Evolutionary conservation across 805 yeast species (phyloP), one percentile per base, ranked within the genome.

Genomic region (Saturnispora besseyi): DNA sequence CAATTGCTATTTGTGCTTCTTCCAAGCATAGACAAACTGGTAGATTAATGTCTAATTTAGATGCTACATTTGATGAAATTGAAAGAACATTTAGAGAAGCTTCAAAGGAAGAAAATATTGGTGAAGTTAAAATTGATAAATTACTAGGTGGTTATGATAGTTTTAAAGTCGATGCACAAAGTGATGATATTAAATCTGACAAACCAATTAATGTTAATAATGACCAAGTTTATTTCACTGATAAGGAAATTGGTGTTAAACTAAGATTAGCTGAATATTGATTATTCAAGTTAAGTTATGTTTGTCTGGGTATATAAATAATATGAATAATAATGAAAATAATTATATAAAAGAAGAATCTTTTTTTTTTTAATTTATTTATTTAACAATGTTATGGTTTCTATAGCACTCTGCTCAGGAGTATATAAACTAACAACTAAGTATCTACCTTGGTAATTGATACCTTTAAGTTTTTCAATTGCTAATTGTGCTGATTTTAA

Each of bases 1-100:
- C 87, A 21, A 78, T 89, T 28, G 78, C 89, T 1, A 76, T 89
- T 9, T 87, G 95, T 46, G 84, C 86, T 4, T 81, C 93, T 28
- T 87, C 96, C 12, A 89, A 87, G 66, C 90, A 84, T 66, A 75
- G 96, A 50, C 97, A 89, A 68, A 87, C 96, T 0, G 74, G 76
- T 55, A 74, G 97, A 59, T 86, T 86, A 57, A 71, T 78, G 59
- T 84, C 76, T 59, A 87, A 87, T 26, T 76, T 82, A 65, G 76
- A 75, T 57, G 77, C 79, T 53, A 85, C 77, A 55, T 73, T 78
- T 52, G 69, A 71, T 58, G 91, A 81, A 57, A 74, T 79, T 60
- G 80, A 71, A 66, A 72, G 67, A 56, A 75, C 71, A 55, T 75
- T 71, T 60, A 64, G 66, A 46, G 72, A 69, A 26, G 60, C 68